Evolutionary conservation across 139 green algal species (phyloP).

Genomic region (Picochlorum sp.): DNA sequence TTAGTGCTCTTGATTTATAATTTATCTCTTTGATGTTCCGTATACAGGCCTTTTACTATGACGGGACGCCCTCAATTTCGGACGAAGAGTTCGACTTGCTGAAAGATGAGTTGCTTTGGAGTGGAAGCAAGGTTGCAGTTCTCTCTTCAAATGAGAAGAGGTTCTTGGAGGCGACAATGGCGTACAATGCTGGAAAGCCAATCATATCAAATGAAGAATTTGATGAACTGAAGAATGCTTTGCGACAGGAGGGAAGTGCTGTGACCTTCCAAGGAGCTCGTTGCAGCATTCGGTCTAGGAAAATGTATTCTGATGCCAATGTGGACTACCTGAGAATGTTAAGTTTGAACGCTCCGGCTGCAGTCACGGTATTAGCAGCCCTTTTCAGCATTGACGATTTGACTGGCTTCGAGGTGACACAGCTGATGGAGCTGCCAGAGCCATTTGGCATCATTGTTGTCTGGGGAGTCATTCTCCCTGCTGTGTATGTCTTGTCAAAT

Average conservation of each 20-base stretch:
- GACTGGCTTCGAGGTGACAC: constrained; percentile 72
- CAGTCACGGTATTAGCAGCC: constrained; percentile 47
- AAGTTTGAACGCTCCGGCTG: constrained; percentile 74
- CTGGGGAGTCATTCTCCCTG: constrained; percentile 76
- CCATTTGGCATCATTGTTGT: constrained; percentile 69
- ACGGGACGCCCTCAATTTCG: constrained; percentile 57
- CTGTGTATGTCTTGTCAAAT: constrained; percentile 63
- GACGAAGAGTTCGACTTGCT: constrained; percentile 80
- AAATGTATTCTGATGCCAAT: constrained; percentile 61
- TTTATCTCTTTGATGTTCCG: not conserved
- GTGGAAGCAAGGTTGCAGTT: constrained; percentile 62
- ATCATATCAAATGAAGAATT: constrained; percentile 80
- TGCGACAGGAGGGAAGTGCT: not conserved
- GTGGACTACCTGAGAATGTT: constrained; percentile 79
- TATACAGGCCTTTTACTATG: constrained; percentile 58
- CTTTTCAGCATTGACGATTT: constrained; percentile 80
- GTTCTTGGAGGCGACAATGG: constrained; percentile 75
- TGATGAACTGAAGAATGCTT: constrained; percentile 44
- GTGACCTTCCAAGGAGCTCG: constrained; percentile 50
- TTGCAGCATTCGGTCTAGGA: constrained; percentile 65
- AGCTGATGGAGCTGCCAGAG: constrained; percentile 67
- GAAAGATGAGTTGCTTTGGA: constrained; percentile 84
- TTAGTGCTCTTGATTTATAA: not conserved
- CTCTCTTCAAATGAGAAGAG: constrained; percentile 59
- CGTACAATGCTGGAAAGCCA: constrained; percentile 53